Evolutionary conservation across 2,329 filamentous ascomycete species (phyloP).

Genomic region (Claviceps digitariae): DNA sequence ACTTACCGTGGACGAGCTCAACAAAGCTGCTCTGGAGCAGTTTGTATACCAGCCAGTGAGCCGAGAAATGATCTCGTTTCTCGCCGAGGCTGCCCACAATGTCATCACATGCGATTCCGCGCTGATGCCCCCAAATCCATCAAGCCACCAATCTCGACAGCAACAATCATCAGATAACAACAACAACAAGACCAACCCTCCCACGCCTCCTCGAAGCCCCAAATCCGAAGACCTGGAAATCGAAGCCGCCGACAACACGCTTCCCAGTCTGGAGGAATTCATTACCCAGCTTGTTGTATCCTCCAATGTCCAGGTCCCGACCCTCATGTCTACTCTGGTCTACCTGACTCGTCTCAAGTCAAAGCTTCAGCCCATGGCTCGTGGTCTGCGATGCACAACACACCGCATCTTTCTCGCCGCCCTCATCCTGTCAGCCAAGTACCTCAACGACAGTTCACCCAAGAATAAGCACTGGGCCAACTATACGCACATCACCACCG

Average conservation of each 20-base stretch:
- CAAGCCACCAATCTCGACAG: constrained; percentile 8
- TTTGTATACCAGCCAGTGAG: constrained; percentile 69
- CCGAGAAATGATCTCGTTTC: constrained; percentile 63
- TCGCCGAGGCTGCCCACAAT: constrained; percentile 58
- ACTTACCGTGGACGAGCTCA: constrained; percentile 42
- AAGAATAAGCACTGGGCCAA: constrained; percentile 99
- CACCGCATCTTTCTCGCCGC: constrained; percentile 94
- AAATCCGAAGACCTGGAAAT: constrained; percentile 28
- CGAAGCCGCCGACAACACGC: constrained; percentile 32
- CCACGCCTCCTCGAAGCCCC: constrained; percentile 38
- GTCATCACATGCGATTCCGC: constrained; percentile 67
- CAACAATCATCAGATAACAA: constrained; percentile 12
- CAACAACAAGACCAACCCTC: too few species aligned
- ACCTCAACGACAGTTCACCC: constrained; percentile 93
- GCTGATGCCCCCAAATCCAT: constrained; percentile 34
- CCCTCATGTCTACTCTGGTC: constrained; percentile 91
- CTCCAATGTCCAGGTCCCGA: constrained; percentile 94
- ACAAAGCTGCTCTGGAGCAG: constrained; percentile 62
- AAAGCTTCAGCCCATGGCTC: constrained; percentile 82
- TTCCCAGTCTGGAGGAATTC: constrained; percentile 80
- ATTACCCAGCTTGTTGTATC: constrained; percentile 82
- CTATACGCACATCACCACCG: constrained; percentile 68
- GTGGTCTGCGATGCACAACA: constrained; percentile 90
- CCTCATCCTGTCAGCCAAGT: constrained; percentile 83
- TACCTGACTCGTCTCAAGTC: constrained; percentile 78